Evolutionary conservation across 2,329 filamentous ascomycete genomes (phyloP).

Genomic region (Arthrobotrys sinensis): DNA sequence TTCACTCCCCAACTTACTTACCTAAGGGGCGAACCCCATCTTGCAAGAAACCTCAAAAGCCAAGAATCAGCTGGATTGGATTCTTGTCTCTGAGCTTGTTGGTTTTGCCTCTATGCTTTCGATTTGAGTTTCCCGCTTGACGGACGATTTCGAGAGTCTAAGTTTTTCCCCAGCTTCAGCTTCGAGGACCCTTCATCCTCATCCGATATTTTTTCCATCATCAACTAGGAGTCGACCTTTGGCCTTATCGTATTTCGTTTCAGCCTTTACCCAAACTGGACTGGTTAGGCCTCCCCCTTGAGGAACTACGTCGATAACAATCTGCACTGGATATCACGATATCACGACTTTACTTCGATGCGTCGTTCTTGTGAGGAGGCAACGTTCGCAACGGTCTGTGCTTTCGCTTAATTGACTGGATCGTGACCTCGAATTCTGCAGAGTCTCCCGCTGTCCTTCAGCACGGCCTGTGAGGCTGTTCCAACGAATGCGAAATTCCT

Average conservation of each 20-base stretch:
- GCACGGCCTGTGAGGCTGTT: slow-evolving; percentile 15
- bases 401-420: slow-evolving; percentile 36
- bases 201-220: slow-evolving; percentile 37
- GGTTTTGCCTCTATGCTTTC: slow-evolving; percentile 10
- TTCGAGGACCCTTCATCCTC: slow-evolving; percentile 19
- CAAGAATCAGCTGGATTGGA: slow-evolving; percentile 27
- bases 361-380: slow-evolving; percentile 22
- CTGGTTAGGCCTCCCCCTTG: slow-evolving; percentile 33
- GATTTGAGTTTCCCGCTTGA: slow-evolving; percentile 37
- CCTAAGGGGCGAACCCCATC: slow-evolving; percentile 36
- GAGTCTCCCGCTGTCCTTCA: slow-evolving; percentile 25
- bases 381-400: slow-evolving; percentile 39
- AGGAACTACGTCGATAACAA: slow-evolving; percentile 22
- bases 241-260: slow-evolving; percentile 43
- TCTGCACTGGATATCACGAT: background rate
- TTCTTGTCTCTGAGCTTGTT: slow-evolving; percentile 21
- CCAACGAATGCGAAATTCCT: slow-evolving; percentile 13
- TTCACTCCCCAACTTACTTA: slow-evolving; percentile 29
- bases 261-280: slow-evolving; percentile 44
- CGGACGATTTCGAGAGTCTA: slow-evolving; percentile 7
- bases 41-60: slow-evolving; percentile 26
- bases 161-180: slow-evolving; percentile 28
- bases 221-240: slow-evolving; percentile 11
- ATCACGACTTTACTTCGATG: slow-evolving; percentile 14
- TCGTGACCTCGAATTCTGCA: slow-evolving; percentile 32